Evolutionary conservation across 495 filamentous ascomycete genomes (phyloP).

Genomic region (Penicillium crystallinum): DNA sequence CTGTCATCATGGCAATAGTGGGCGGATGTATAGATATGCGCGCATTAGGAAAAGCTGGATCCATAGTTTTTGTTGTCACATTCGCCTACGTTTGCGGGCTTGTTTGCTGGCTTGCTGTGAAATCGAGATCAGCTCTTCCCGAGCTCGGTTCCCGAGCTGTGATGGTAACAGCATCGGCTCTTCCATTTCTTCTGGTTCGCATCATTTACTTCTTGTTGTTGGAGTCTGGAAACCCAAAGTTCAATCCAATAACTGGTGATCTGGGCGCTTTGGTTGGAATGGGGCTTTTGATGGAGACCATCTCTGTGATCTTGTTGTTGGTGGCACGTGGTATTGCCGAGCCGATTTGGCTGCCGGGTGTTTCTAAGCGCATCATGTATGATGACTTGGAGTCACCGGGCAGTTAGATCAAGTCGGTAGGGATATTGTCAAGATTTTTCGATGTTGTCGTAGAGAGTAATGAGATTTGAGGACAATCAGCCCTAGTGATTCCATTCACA

Average conservation of each 20-base stretch:
- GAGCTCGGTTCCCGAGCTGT: constrained; percentile 18
- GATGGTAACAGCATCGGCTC: constrained; percentile 12
- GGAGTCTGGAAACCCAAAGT: constrained; percentile 22
- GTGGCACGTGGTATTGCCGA: constrained; percentile 23
- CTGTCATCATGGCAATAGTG: constrained; percentile 25
- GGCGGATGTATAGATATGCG: constrained; percentile 18
- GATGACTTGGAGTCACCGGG: constrained; percentile 4
- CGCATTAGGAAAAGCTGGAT: constrained; percentile 20
- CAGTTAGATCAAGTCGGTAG: background rate
- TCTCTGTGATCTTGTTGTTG: constrained; percentile 20
- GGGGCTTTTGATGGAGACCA: constrained; percentile 30
- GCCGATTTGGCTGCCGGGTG: constrained; percentile 14
- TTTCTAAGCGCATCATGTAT: background rate
- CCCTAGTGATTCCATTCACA: no score
- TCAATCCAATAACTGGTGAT: constrained; percentile 19
- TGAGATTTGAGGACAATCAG: no score
- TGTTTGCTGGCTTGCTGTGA: constrained; percentile 19
- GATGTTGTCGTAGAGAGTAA: no score
- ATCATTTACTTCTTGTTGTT: constrained; percentile 23
- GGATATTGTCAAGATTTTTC: background rate
- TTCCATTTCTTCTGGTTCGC: constrained; percentile 27
- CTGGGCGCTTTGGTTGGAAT: constrained; percentile 22
- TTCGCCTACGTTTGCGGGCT: constrained; percentile 26
- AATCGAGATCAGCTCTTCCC: constrained; percentile 19
- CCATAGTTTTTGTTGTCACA: constrained; percentile 18